Conservation (phyloP, 495 filamentous ascomycete genomes). For the Paragyromitra xinjiangensis region DNA sequence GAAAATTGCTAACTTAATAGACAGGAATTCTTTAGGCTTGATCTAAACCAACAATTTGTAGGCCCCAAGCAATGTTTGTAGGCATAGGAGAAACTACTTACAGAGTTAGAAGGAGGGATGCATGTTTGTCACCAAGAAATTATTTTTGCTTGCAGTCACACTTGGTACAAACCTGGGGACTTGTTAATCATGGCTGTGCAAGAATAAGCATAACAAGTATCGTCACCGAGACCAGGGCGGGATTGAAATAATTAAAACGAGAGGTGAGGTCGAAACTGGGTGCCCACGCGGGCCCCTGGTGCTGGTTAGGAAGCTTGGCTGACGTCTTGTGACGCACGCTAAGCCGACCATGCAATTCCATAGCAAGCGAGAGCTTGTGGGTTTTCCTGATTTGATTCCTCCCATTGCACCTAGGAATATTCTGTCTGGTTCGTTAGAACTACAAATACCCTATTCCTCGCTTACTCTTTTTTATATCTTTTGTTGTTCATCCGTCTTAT, state of each 20-base stretch:
- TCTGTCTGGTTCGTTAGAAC: neutral
- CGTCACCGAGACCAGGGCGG: neutral
- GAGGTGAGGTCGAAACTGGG: conserved; percentile 13
- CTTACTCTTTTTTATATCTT: neutral
- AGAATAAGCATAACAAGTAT: neutral
- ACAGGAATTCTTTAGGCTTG: neutral
- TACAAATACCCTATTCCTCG: conserved; percentile 22
- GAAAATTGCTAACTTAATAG: neutral
- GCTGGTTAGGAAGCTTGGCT: conserved; percentile 34
- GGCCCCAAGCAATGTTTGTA: neutral
- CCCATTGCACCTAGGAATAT: neutral
- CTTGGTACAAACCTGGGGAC: neutral
- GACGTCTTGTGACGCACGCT: conserved; percentile 36
- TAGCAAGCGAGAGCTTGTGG: neutral
- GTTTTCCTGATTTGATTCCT: conserved; percentile 9
- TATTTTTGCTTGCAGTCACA: neutral
- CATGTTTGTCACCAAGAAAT: neutral
- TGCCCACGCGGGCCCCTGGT: neutral
- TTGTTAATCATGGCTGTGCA: neutral
- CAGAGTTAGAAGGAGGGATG: neutral
- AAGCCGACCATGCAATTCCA: neutral
- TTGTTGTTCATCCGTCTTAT: neutral
- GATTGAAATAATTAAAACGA: neutral
- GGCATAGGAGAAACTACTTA: neutral
- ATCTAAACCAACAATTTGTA: neutral